phyloP scores from a whole-genome alignment of 768 basidiomycete genomes.

The Tricholomella constricta region DNA sequence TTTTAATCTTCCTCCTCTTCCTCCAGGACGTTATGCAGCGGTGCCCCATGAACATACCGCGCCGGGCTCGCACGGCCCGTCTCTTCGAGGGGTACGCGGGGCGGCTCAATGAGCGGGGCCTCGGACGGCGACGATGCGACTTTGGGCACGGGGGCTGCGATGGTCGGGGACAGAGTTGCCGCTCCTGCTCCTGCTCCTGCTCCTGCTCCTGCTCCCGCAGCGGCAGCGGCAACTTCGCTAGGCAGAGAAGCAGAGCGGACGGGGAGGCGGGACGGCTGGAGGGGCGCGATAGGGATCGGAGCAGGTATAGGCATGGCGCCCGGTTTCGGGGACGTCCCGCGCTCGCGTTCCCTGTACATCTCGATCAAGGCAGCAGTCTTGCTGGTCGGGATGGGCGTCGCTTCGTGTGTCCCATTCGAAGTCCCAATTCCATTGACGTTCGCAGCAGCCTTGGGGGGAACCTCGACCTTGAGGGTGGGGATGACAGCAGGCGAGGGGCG shows the following conservation, averaged over 20 bases:
- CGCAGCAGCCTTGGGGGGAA: constrained; percentile 2
- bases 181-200: too few relatives aligned
- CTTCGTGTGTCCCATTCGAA: constrained; percentile 12
- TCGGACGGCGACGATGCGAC: constrained; percentile 29
- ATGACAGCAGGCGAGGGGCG: constrained; percentile 2
- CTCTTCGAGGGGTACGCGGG: constrained; percentile 41
- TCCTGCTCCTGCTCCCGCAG: too few relatives aligned
- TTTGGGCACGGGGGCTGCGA: constrained; percentile 27
- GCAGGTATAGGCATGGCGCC: constrained; percentile 21
- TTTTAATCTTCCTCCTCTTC: constrained; percentile 60
- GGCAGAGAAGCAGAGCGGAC: constrained; percentile 32
- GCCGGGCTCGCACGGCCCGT: constrained; percentile 62
- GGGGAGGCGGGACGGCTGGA: constrained; percentile 42
- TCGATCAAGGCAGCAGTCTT: constrained; percentile 81
- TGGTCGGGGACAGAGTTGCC: constrained; percentile 22
- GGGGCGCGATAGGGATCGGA: constrained; percentile 31
- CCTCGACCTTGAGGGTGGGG: constrained; percentile 7
- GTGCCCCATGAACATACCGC: constrained; percentile 82
- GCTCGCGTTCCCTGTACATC: constrained; percentile 80
- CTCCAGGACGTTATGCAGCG: constrained; percentile 83
- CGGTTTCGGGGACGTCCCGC: constrained; percentile 38
- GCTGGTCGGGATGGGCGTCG: constrained; percentile 37
- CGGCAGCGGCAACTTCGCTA: too few relatives aligned
- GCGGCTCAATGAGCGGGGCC: constrained; percentile 31
- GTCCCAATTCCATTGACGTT: constrained; percentile 23